phyloP scores from a whole-genome alignment of 179 eudicot species.

The Amaranthus tricolor region DNA sequence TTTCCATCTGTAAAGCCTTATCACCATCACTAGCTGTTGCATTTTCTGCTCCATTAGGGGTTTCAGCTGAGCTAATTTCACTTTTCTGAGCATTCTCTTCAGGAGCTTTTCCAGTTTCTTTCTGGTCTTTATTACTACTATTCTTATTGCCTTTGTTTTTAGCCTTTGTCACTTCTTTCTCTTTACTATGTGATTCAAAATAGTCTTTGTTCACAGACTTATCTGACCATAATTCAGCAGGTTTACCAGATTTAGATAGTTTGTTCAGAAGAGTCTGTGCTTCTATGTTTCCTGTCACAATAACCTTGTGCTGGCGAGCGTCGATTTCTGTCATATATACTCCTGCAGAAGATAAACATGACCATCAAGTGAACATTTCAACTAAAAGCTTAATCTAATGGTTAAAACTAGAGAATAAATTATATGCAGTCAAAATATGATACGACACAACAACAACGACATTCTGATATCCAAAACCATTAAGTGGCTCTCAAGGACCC shows the following conservation, averaged over 20 bases:
- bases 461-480: no score
- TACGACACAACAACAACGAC: no score
- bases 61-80: conserved; percentile 6
- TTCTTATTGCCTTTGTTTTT: background rate
- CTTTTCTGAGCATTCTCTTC: no score
- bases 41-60: conserved; percentile 5
- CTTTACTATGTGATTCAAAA: conserved; percentile 10
- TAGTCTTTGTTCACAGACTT: conserved; percentile 23
- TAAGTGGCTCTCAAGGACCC: no score
- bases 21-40: conserved; percentile 13
- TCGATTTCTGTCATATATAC: conserved; percentile 37
- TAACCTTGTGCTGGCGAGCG: conserved; percentile 41
- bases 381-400: no score
- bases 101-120: background rate
- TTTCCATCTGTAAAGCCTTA: conserved; percentile 3
- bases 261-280: conserved; percentile 35
- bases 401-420: no score
- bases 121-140: background rate
- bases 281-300: conserved; percentile 40
- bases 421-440: no score
- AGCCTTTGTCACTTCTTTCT: conserved; percentile 11
- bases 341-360: conserved; percentile 25
- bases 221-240: conserved; percentile 40
- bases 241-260: conserved; percentile 37
- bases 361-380: background rate